Percentiles rank a stretch among this genome's conserved stretches.
Conservation (phyloP, 2,329 filamentous ascomycete species). For the Endoconidiophora laricicola region DNA sequence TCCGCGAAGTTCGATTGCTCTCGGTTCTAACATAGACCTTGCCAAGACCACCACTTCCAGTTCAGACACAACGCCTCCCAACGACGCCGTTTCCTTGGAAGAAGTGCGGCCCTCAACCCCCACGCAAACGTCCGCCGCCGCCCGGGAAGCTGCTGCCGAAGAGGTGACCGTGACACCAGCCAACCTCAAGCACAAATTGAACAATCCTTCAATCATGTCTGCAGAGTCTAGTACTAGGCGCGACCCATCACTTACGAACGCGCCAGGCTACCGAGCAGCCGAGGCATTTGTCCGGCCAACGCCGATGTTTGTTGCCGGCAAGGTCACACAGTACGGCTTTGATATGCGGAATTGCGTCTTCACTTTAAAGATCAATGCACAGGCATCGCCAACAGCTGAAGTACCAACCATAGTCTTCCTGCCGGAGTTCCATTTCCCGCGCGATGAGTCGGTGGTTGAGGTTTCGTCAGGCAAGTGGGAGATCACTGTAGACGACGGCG, state of each 20-base stretch:
- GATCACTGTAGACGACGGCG: constrained; percentile 50
- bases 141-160: constrained; percentile 20
- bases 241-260: constrained; percentile 40
- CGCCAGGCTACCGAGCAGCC: constrained; percentile 68
- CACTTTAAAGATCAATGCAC: constrained; percentile 47
- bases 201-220: constrained; percentile 48
- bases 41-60: background rate
- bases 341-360: constrained; percentile 69
- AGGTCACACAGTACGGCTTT: constrained; percentile 57
- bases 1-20: constrained; percentile 17
- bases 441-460: constrained; percentile 51
- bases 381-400: constrained; percentile 33
- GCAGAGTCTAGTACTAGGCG: constrained; percentile 26
- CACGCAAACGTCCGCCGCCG: background rate
- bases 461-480: constrained; percentile 82
- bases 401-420: constrained; percentile 69
- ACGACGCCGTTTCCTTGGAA: background rate
- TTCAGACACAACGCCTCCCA: background rate
- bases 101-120: background rate
- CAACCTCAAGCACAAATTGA: constrained; percentile 60
- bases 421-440: constrained; percentile 84
- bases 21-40: constrained; percentile 9
- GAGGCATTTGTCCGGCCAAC: constrained; percentile 85
- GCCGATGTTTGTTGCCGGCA: constrained; percentile 58
- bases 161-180: constrained; percentile 49